phyloP scores from a whole-genome alignment of 2,329 filamentous ascomycete genomes.

The Claviceps spartinae region DNA sequence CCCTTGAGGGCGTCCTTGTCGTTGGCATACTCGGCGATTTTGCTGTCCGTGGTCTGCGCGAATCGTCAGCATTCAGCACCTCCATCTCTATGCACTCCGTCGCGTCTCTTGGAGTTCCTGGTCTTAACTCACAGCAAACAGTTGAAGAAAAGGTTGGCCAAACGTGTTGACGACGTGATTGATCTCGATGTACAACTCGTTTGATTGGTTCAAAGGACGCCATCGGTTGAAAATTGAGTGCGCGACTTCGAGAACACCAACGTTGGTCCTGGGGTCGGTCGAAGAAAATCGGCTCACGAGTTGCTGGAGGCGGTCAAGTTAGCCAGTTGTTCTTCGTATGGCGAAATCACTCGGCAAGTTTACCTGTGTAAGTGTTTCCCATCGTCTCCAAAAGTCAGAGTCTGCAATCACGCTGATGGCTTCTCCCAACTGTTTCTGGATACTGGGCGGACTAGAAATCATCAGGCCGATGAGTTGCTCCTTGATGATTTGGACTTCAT shows the following conservation, averaged over 20 bases:
- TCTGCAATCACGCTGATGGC: slow-evolving; percentile 95
- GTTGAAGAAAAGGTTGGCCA: slow-evolving; percentile 64
- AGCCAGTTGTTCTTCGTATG: slow-evolving; percentile 1
- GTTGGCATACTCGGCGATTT: slow-evolving; percentile 60
- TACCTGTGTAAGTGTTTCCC: slow-evolving; percentile 88
- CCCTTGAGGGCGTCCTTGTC: slow-evolving; percentile 63
- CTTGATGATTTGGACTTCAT: slow-evolving; percentile 86
- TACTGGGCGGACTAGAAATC: slow-evolving; percentile 75
- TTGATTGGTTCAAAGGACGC: slow-evolving; percentile 85
- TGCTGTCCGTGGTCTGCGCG: slow-evolving; percentile 48
- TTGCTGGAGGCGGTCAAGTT: slow-evolving; percentile 38
- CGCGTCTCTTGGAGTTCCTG: slow-evolving; percentile 7
- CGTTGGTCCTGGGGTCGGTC: slow-evolving; percentile 72
- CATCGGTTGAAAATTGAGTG: slow-evolving; percentile 96
- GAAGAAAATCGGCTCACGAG: slow-evolving; percentile 76
- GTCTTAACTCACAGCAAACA: slow-evolving; percentile 50
- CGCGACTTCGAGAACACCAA: slow-evolving; percentile 89
- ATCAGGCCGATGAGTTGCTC: slow-evolving; percentile 90
- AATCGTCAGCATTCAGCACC: neutral
- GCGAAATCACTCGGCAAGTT: neutral
- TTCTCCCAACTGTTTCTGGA: slow-evolving; percentile 90
- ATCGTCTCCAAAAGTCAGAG: slow-evolving; percentile 91
- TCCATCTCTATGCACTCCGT: neutral
- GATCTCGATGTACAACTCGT: slow-evolving; percentile 88
- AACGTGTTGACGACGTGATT: slow-evolving; percentile 88